Conservation (phyloP, 768 basidiomycete genomes). For the Phlebiopsis gigantea region DNA sequence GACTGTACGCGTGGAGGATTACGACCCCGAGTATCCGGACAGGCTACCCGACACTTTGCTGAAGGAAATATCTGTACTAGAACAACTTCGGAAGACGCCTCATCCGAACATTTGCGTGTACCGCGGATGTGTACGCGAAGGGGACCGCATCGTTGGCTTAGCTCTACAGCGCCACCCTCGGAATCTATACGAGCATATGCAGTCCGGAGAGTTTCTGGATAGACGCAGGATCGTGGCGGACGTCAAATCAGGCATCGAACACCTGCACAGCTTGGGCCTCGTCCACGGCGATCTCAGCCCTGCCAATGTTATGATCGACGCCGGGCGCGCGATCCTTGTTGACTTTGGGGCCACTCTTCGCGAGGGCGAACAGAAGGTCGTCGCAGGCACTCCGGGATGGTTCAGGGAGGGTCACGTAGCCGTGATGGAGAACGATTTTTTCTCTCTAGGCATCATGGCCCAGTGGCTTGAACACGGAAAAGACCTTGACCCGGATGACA, state of each 20-base stretch:
- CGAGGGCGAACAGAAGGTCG: neutral
- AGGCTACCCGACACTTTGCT: neutral
- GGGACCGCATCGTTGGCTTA: neutral
- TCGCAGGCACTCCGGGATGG: neutral
- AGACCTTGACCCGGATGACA: neutral
- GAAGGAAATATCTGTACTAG: neutral
- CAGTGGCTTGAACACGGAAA: neutral
- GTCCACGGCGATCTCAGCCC: neutral
- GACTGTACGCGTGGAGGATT: neutral
- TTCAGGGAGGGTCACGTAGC: neutral
- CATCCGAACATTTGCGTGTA: neutral
- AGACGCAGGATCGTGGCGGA: neutral
- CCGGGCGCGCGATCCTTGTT: neutral
- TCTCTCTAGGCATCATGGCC: neutral
- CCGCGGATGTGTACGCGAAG: neutral
- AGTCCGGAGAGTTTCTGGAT: neutral
- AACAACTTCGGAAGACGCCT: neutral
- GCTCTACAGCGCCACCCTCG: neutral
- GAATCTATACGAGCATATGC: neutral
- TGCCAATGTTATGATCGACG: neutral
- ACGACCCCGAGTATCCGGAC: neutral
- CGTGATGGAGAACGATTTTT: neutral
- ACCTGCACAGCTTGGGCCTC: neutral
- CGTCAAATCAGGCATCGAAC: neutral
- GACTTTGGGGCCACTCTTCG: neutral